Base-by-base conservation (phyloP, 108 stramenopile genomes). In the Discostella stelligeroides region DNA sequence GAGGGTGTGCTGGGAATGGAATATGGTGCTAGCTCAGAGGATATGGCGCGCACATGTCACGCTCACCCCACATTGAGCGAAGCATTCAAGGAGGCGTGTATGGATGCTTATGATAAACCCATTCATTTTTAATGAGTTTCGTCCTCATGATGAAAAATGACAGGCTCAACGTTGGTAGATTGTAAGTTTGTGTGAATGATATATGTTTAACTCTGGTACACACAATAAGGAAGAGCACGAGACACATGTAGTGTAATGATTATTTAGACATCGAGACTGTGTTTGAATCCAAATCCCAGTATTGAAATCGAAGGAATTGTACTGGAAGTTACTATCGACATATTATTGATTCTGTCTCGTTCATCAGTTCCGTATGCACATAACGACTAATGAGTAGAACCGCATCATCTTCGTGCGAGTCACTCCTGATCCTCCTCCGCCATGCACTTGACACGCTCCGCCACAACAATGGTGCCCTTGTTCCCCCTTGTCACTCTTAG, bases 1-100 rank as follows among this genome's bases (percentile, higher is more conserved):
- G 99, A 99, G 84, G 99, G 91, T 28, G 98, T 98, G 13, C 86
- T 99, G 68, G 99, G 91, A 43, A 98, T 99, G 86, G 99, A 99
- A 81, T 99, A 99, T 83, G 99, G 99, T 27, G 99, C 99, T 23
- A 94, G 95, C 56, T 89, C 96, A 18, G 99, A 99, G 82, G 99
- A 99, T 82, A 76, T 99, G 76, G 99, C 99, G n/a, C 92, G 99
- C 49, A 98, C 98, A 54, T 98, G 98, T 72, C 99, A 99, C 80
- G 98, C 99, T 20, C 99, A 99, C 80, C 99, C 99, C 2, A 98
- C 98, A 11, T 81, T 99, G 43, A 93, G 91, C 48, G 99, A 99
- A 82, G 99, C 99, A 11, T 94, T 99, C 70, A 98, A 98, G 88
- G 99, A 99, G 83, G 98, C 99, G 0, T 97, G 96, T 76, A 98